Percentiles rank a stretch among this genome's conserved stretches.
phyloP scores from a whole-genome alignment of 345 rosid species.

The Eucalyptus virginea region DNA sequence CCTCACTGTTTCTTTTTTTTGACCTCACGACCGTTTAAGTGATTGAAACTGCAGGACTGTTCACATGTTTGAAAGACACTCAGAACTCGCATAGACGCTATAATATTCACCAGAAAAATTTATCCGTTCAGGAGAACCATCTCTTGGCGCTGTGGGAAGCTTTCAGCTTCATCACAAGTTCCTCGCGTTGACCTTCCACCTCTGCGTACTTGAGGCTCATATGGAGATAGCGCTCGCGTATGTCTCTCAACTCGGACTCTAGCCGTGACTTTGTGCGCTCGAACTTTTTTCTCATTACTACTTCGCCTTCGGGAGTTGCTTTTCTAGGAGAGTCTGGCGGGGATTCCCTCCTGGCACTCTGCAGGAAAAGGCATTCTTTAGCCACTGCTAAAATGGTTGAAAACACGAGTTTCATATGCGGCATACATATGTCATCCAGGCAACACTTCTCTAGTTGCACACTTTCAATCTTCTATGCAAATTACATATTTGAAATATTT shows the following conservation, averaged over 20 bases:
- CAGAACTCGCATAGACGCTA: not conserved
- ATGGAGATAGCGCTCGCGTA: conserved; percentile 35
- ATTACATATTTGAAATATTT: not conserved
- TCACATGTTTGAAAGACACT: not conserved
- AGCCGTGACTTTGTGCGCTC: conserved; percentile 34
- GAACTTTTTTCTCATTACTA: conserved; percentile 24
- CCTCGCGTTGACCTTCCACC: conserved; percentile 46
- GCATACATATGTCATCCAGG: not conserved
- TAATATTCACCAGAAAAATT: not conserved
- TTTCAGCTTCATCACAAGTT: conserved; percentile 53
- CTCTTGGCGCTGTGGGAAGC: conserved; percentile 18
- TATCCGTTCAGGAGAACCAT: conserved; percentile 11
- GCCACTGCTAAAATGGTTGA: not conserved
- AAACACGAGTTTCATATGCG: not conserved
- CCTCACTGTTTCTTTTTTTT: not conserved
- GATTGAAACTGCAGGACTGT: not conserved
- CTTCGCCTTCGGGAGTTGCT: conserved; percentile 15
- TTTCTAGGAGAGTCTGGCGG: conserved; percentile 12
- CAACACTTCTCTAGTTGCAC: not conserved
- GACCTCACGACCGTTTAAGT: not conserved
- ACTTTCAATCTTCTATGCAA: not conserved
- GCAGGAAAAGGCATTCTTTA: not conserved
- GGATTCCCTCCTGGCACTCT: conserved; percentile 10
- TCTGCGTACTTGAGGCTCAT: conserved; percentile 63
- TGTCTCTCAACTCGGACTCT: conserved; percentile 40